phyloP scores from a whole-genome alignment of 192 early-diverging fungal species.

The Gryganskiella cystojenkinii region DNA sequence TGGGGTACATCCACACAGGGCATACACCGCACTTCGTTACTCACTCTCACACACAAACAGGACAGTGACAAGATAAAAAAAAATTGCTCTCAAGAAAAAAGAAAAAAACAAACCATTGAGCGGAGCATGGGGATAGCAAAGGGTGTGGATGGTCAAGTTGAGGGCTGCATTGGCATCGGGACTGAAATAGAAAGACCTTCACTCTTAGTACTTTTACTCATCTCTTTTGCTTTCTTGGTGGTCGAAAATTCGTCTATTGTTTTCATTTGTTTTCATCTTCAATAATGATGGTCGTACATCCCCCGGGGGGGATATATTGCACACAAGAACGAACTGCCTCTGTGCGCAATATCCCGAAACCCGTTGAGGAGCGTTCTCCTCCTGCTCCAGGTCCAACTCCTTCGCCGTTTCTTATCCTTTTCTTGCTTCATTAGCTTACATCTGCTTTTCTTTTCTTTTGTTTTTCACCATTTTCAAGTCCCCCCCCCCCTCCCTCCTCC shows the following conservation, averaged over 20 bases:
- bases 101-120: conserved; percentile 4
- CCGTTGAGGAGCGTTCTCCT: background rate
- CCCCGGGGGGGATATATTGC: too few relatives aligned
- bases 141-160: conserved; percentile 8
- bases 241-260: background rate
- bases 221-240: too few relatives aligned
- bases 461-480: background rate
- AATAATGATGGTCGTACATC: too few relatives aligned
- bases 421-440: background rate
- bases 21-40: too few relatives aligned
- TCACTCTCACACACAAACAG: too few relatives aligned
- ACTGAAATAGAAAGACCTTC: too few relatives aligned
- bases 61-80: conserved; percentile 1
- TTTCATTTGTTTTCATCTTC: background rate
- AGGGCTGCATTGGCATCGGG: background rate
- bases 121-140: background rate
- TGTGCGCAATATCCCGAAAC: background rate
- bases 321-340: background rate
- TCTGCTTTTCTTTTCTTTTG: background rate
- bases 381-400: background rate
- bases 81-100: conserved; percentile 15
- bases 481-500: background rate
- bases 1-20: too few relatives aligned
- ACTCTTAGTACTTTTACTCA: too few relatives aligned
- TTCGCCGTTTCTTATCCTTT: background rate